Base-by-base conservation (phyloP, 1,139 yeast species). In the Yamadazyma sp. region DNA sequence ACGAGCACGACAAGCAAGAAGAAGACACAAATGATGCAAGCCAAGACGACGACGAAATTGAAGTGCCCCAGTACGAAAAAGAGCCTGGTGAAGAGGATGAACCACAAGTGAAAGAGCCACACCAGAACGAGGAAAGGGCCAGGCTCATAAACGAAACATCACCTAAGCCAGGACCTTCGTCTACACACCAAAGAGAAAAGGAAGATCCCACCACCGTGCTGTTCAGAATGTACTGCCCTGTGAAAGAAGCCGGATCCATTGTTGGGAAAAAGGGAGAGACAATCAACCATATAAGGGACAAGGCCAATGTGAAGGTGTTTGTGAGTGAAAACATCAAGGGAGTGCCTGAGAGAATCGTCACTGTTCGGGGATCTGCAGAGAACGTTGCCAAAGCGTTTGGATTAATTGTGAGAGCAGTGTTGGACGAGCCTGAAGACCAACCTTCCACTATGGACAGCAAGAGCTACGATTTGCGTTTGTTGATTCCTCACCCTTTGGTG, bases 371-470 rank as follows among this genome's bases (percentile, higher is more conserved):
- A 0, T 69, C 86, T 0, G 78, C 91, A 1, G 94, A 86, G 50
- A 77, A 80, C 48, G 95, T 87, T 8, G 92, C 96, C 7, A 79
- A 81, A 54, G 94, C 95, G 0, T 85, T 84, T 61, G 95, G 94
- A 0, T 64, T 86, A 49, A 77, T 87, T 31, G 76, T 81, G 0
- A 73, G 95, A 50, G 75, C 83, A 1, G 72, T 88, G 11, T 63
- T 77, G 44, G 83, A 79, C 44, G 94, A 86, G 56, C 82, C 84
- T 1, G 80, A 81, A 53, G 84, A 79, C 47, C 76, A 70, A 44
- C 80, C 87, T 3, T 81, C 87, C 0, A 64, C 77, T 3, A 63
- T 76, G 31, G 69, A 72, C 38, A 77, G 87, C 26, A 66, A 68
- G 46, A 79, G 73, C 39, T 77, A 79, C 46, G 75, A 75, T 39